Evolutionary conservation across 2,329 filamentous ascomycete species (phyloP).

Genomic region (Aspergillus brunneoviolaceus): DNA sequence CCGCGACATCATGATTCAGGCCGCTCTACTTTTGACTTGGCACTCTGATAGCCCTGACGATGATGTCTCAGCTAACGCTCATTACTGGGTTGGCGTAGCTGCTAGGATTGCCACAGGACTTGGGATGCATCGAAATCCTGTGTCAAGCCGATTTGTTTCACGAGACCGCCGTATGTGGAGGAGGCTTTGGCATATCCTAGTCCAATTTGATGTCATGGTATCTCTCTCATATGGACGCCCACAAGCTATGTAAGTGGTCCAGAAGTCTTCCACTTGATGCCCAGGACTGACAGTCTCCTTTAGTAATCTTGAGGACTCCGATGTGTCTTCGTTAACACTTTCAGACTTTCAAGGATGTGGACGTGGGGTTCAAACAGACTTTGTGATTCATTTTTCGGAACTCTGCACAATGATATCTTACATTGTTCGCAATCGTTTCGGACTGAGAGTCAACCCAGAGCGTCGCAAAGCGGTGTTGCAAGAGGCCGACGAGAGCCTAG

Average conservation of each 20-base stretch:
- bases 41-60: conserved; percentile 55
- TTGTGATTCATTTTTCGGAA: conserved; percentile 50
- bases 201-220: conserved; percentile 47
- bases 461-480: conserved; percentile 43
- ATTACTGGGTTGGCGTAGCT: conserved; percentile 55
- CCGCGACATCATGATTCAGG: conserved; percentile 55
- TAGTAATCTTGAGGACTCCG: conserved; percentile 52
- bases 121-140: conserved; percentile 53
- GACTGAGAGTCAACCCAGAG: conserved; percentile 40
- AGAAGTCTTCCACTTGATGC: neutral
- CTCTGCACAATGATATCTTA: conserved; percentile 53
- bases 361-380: conserved; percentile 44
- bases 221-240: conserved; percentile 52
- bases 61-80: conserved; percentile 55
- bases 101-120: conserved; percentile 54
- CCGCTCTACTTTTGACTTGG: conserved; percentile 56
- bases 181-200: conserved; percentile 45
- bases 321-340: conserved; percentile 47
- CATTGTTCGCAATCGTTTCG: conserved; percentile 44
- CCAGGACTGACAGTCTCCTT: neutral
- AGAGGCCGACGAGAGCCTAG: conserved; percentile 43
- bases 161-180: conserved; percentile 47
- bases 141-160: conserved; percentile 42
- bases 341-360: conserved; percentile 52
- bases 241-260: conserved; percentile 46